Evolutionary conservation across 2,329 filamentous ascomycete species (phyloP), one percentile per base, ranked within the genome.

Genomic region (Clarireedia hainanense): DNA sequence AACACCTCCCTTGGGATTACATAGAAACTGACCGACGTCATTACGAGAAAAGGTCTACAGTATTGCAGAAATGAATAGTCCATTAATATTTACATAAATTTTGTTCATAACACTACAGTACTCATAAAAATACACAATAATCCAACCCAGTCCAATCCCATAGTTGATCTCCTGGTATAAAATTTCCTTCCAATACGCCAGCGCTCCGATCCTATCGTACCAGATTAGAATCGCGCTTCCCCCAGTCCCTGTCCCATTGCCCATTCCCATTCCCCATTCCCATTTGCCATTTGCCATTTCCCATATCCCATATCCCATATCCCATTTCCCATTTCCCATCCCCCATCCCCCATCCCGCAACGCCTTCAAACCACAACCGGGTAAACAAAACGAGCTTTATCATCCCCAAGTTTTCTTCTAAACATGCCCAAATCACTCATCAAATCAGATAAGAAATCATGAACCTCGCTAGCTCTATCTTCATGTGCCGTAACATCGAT

Each of bases 401-500:
- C 94, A 65, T 94, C 90, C 6, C 82, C 84, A 60, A 97, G 83
- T 74, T 96, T 97, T 65, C 84, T 83, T 70, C 86, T 86, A 74
- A 95, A 95, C 68, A 92, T 70, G 30, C 80, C 81, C 54, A 95
- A 69, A 64, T 97, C 91, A 63, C 84, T 83, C 61, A 99, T 76
- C 67, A 97, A 80, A 37, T 86, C 85, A 63, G 91, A 84, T 77
- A 95, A 92, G 66, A 89, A 84, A n/a, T 85, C 84, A 68, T 96
- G 89, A 74, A 91, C 80, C 60, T 91, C 80, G 42, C 79, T 76
- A 15, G 78, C 78, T 46, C 75, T 76, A 50, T 80, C 73, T 53
- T 80, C 78, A 58, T 76, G 72, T 9, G 77, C 75, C 58, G 72
- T 76, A 40, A 74, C 72, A 49, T 74, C 74, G 34, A 76, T 74